Evolutionary conservation across 768 basidiomycete genomes (phyloP), one percentile per base, ranked within the genome.

Genomic region (Coprinellus aureogranulatus): DNA sequence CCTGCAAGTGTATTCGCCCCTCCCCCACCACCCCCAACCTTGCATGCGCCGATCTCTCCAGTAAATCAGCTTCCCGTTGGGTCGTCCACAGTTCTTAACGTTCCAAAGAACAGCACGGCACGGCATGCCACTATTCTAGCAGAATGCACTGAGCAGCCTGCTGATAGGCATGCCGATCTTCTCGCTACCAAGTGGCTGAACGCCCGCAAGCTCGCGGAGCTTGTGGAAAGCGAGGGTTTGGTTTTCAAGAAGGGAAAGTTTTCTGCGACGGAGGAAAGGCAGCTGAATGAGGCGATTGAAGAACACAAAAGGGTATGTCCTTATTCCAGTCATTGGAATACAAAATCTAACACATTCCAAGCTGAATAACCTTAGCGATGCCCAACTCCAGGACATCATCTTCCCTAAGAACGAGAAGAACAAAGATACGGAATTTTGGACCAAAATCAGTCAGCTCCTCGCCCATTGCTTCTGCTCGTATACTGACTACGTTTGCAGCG

Each of bases 221-320:
- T 92, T 62, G 89, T 85, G 14, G 79, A 77, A 67, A 82, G 78
- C 25, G 80, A 90, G 76, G 90, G 91, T 30, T 81, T 93, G n/a
- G 81, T 89, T 2, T 92, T 90, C 69, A 92, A 88, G 73, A 92
- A 92, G 70, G 91, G 91, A 14, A 92, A 90, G 66, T 94, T 94
- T 64, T 91, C 90, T 25, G 82, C 86, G 0, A 84, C 85, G 41
- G 91, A 94, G 65, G 88, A 86, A 57, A 78, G 84, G 25, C 86
- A 86, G 60, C 70, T 92, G 1, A 78, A 73, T 60, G 68, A 70
- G 14, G 90, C 90, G 6, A 84, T 93, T 34, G 84, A 87, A 55
- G 69, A 72, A 9, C 91, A 86, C 66, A 79, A 81, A 54, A 63
- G 69, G 20, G 89, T 89, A 63, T 48, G 85, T 75, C 20, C 22